Percentiles rank a stretch among this genome's conserved stretches.
Evolutionary conservation across 2,329 filamentous ascomycete genomes (phyloP).

Genomic region (Nemania bipapillata): DNA sequence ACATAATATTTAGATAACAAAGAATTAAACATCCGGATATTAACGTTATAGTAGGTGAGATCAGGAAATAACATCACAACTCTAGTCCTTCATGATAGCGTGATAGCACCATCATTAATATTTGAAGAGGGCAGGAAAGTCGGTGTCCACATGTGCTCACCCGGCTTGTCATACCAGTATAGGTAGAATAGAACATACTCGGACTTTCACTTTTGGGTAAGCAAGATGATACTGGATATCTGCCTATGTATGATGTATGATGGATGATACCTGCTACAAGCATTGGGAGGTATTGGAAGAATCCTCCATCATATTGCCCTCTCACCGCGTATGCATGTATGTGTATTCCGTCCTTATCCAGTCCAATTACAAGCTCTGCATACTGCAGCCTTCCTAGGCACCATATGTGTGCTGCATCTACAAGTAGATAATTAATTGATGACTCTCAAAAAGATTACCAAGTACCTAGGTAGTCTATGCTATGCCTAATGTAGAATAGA

Average conservation of each 20-base stretch:
- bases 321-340: too few species aligned
- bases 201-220: conserved; percentile 33
- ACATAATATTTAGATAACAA: not conserved
- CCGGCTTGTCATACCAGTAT: not conserved
- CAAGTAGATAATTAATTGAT: not conserved
- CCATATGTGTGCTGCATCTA: too few species aligned
- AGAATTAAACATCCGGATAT: conserved; percentile 1
- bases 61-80: conserved; percentile 2
- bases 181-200: too few species aligned
- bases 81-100: conserved; percentile 14
- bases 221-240: conserved; percentile 8
- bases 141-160: conserved; percentile 25
- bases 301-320: not conserved
- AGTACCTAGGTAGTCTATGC: not conserved
- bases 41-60: not conserved
- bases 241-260: too few species aligned
- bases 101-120: conserved; percentile 19
- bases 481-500: not conserved
- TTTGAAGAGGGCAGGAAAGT: conserved; percentile 20
- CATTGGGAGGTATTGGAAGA: not conserved
- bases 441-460: not conserved
- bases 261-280: not conserved
- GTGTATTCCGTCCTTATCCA: too few species aligned
- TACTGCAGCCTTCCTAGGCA: too few species aligned
- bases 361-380: too few species aligned